These are phyloP conservation scores for Salix udensis DNA, from an alignment of 345 rosid species.

Conservation along the genomic window DNA sequence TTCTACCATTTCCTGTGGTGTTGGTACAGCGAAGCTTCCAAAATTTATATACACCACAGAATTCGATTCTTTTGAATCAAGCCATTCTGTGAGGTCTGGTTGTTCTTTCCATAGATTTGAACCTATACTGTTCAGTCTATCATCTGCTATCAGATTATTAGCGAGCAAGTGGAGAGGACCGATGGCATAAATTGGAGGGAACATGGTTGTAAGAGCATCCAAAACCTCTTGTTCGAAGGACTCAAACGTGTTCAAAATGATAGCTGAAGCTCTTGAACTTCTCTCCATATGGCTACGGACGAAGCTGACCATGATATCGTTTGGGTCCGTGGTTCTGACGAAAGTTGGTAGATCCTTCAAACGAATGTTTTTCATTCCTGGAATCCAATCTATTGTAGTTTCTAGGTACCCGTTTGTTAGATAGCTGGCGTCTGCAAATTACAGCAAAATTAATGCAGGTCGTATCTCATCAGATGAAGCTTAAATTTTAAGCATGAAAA, in stretches of 20 bases:
- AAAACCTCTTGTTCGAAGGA: background rate
- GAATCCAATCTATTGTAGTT: constrained; percentile 1
- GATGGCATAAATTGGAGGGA: background rate
- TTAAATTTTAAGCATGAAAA: background rate
- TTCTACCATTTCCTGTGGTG: background rate
- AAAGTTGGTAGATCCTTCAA: background rate
- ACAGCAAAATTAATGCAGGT: background rate
- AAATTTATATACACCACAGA: background rate
- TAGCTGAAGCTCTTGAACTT: background rate
- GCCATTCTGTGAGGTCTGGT: background rate
- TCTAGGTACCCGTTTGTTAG: constrained; percentile 9
- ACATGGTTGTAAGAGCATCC: background rate
- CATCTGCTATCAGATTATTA: background rate
- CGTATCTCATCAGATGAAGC: background rate
- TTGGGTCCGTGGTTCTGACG: background rate
- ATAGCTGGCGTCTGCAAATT: constrained; percentile 1
- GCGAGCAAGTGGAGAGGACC: background rate
- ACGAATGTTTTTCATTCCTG: background rate
- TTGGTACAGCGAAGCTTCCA: background rate
- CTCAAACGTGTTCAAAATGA: background rate
- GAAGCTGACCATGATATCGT: background rate
- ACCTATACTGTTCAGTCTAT: background rate
- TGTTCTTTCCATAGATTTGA: constrained; percentile 7
- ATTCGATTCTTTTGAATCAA: background rate
- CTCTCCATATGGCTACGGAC: background rate